These are phyloP conservation scores for Candolleomyces aberdarensis DNA, from an alignment of 768 basidiomycete genomes.

Conservation along the genomic window DNA sequence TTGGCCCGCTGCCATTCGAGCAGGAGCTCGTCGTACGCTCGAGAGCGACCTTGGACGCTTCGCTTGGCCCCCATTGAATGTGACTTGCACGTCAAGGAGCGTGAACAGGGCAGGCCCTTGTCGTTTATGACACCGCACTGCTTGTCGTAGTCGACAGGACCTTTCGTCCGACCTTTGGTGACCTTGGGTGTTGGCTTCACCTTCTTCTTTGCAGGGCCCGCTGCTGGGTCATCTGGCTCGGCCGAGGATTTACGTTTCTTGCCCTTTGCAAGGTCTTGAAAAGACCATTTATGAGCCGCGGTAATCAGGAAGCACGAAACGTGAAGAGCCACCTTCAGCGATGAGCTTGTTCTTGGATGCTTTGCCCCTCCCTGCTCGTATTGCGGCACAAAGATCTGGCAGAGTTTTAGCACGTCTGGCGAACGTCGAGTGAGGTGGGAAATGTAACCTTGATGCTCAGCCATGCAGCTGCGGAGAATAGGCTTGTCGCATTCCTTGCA, in stretches of 20 bases:
- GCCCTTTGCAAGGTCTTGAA: conserved; percentile 31
- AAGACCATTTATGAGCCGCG: neutral
- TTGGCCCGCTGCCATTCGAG: conserved; percentile 89
- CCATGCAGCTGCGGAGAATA: conserved; percentile 67
- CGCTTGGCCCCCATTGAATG: conserved; percentile 98
- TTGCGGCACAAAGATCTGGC: conserved; percentile 59
- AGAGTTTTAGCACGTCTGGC: conserved; percentile 4
- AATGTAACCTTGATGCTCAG: conserved; percentile 67
- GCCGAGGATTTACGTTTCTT: conserved; percentile 87
- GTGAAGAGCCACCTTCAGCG: conserved; percentile 36
- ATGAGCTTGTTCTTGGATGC: conserved; percentile 52
- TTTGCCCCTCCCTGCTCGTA: conserved; percentile 53
- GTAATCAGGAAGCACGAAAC: conserved; percentile 1
- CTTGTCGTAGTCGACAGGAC: conserved; percentile 85
- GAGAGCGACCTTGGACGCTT: conserved; percentile 81
- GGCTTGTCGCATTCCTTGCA: conserved; percentile 85
- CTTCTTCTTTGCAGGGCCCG: conserved; percentile 72
- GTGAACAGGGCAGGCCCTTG: conserved; percentile 87
- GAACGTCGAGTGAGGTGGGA: neutral
- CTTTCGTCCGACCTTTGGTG: conserved; percentile 76
- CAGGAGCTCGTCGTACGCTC: conserved; percentile 80
- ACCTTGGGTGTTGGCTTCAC: conserved; percentile 63
- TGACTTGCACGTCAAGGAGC: conserved; percentile 96
- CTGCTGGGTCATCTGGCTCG: conserved; percentile 57
- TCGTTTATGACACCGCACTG: conserved; percentile 98